phyloP scores from a whole-genome alignment of 2,329 filamentous ascomycete genomes.

The Diplodia mutila region DNA sequence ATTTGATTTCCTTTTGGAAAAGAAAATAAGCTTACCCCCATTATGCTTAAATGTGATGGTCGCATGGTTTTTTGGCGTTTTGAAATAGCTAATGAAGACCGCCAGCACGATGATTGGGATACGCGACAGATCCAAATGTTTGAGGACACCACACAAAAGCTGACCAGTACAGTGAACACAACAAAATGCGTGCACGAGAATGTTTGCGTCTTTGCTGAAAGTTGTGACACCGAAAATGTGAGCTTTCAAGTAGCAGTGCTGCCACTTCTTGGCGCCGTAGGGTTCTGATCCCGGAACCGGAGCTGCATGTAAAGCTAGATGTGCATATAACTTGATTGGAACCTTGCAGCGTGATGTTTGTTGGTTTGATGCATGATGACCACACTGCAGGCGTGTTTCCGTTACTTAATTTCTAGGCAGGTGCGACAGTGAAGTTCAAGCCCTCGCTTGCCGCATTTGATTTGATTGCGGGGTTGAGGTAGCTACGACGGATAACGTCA shows the following conservation, averaged over 20 bases:
- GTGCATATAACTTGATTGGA: not conserved
- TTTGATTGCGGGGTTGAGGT: conserved; percentile 19
- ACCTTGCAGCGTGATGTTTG: not conserved
- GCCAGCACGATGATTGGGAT: not conserved
- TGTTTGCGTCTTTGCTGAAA: not conserved
- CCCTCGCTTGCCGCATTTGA: conserved; percentile 18
- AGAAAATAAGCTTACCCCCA: not conserved
- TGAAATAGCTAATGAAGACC: not conserved
- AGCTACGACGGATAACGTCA: conserved; percentile 11
- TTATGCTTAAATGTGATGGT: conserved; percentile 16
- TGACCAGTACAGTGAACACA: not conserved
- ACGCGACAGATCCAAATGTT: not conserved
- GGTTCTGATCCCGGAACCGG: not conserved
- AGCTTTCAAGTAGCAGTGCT: not conserved
- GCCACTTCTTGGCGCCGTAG: not conserved
- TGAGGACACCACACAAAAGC: not conserved
- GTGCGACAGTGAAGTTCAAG: not conserved
- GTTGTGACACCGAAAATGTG: not conserved
- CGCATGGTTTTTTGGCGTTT: not conserved
- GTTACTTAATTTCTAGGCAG: not conserved
- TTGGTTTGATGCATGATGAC: not conserved
- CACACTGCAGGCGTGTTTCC: not conserved
- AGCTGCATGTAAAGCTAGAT: not conserved
- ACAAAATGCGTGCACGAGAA: not conserved
- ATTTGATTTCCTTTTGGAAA: conserved; percentile 11